Base-by-base conservation (phyloP, 768 basidiomycete genomes). In the Rossbeevera mucosa region DNA sequence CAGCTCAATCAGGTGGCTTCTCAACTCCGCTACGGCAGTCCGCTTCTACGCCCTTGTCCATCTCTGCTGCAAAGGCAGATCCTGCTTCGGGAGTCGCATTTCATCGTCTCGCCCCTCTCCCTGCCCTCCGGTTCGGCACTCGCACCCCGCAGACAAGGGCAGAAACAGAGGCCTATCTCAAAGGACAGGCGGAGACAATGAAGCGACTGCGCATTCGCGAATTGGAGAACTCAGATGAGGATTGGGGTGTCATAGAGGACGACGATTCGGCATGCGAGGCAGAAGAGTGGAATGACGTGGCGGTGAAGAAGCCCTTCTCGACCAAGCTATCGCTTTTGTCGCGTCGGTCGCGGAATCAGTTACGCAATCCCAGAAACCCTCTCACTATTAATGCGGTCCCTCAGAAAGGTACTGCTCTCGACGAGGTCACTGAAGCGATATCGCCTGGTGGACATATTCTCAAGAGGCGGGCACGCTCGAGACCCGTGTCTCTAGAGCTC, bases 401-500 rank as follows among this genome's bases (percentile, higher is more conserved):
- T 16, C 69, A 69, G 41, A 77, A 76, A 53, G 74, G 71, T 1
- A 80, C 72, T 47, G 62, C 68, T 21, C 71, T 72, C 45, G 78
- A 80, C 54, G 84, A 86, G 61, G 81, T 85, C 26, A 81, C 74
- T 3, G 85, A 83, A 55, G 82, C 81, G 1, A 75, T 89, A 52
- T 90, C 87, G 0, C 88, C 88, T 2, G 86, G 85, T 12, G 88
- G 87, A 0, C 88, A 88, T 66, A 73, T 91, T 51, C 78, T 75
- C 33, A 90, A 91, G 67, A 77, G 87, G 51, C 80, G 88, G 11
- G 88, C 87, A 1, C 81, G 85, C 11, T 81, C 85, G 24, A 76
- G 87, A 47, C 88, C 86, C 2, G 74, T 88, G 13, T 89, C 88
- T 18, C 67, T 78, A 24, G 85, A 87, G 62, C 69, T 88, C 43